Conservation (phyloP, 1,284 basidiomycete species). For the Sutorius eximius region DNA sequence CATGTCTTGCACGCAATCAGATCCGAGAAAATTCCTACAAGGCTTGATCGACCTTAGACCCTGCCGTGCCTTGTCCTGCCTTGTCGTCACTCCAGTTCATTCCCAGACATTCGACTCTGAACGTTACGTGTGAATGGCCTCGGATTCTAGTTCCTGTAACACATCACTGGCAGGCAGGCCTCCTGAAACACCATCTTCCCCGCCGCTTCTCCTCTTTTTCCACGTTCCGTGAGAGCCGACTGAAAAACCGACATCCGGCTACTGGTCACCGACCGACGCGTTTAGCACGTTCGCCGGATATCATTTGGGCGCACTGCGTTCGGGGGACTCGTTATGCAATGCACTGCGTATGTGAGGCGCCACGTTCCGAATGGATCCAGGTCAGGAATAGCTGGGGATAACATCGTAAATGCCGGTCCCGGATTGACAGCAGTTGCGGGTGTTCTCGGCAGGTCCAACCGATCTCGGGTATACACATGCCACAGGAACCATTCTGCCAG, state of each 20-base stretch:
- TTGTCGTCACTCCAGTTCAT: background rate
- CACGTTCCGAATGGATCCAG: conserved; percentile 17
- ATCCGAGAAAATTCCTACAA: background rate
- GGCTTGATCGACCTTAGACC: background rate
- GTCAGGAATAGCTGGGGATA: background rate
- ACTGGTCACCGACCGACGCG: background rate
- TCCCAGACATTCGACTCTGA: background rate
- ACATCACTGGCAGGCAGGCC: background rate
- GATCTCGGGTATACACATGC: background rate
- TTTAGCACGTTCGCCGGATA: conserved; percentile 10
- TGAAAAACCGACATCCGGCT: background rate
- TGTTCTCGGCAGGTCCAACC: background rate
- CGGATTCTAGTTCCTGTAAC: background rate
- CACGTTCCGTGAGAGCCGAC: background rate
- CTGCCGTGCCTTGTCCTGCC: background rate
- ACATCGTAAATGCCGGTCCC: background rate
- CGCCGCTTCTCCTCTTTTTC: background rate
- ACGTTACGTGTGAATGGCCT: background rate
- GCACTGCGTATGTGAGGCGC: conserved; percentile 1
- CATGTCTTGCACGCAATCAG: background rate
- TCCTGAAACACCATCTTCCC: background rate
- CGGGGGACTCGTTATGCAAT: background rate
- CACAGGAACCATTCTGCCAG: background rate
- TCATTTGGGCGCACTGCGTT: background rate
- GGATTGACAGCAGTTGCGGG: background rate